These are phyloP conservation scores for Elsinoe arachidis DNA, from an alignment of 2,329 filamentous ascomycete genomes.

Conservation along the genomic window DNA sequence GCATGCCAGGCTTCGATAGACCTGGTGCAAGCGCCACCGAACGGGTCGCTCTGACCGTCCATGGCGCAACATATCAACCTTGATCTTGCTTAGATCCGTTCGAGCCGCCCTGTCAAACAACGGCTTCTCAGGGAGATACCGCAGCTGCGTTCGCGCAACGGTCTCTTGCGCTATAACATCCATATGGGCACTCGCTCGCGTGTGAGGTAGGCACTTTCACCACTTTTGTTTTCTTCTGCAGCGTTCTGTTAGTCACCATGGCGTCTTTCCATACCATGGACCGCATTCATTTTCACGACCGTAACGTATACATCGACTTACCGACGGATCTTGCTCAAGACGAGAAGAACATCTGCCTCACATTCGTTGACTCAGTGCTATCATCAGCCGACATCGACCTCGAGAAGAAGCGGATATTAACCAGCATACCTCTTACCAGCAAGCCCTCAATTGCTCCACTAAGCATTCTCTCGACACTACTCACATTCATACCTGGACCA, in stretches of 20 bases:
- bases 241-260: conserved; percentile 6
- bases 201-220: background rate
- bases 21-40: conserved; percentile 1
- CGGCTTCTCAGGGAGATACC: conserved; percentile 1
- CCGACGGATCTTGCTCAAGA: background rate
- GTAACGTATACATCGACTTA: background rate
- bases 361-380: background rate
- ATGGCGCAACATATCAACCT: conserved; percentile 2
- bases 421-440: conserved; percentile 1
- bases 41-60: background rate
- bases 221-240: conserved; percentile 1
- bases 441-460: conserved; percentile 22
- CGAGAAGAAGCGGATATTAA: background rate
- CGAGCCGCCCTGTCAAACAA: conserved; percentile 5
- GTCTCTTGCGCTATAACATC: background rate
- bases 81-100: background rate
- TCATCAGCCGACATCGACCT: background rate
- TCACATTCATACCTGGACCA: conserved; percentile 19
- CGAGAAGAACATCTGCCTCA: background rate
- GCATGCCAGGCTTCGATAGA: conserved; percentile 10
- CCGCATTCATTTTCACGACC: conserved; percentile 7
- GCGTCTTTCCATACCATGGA: conserved; percentile 12
- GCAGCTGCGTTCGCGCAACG: conserved; percentile 5
- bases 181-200: background rate
- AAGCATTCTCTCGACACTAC: conserved; percentile 21